Percentiles rank a stretch among this genome's conserved stretches.
Evolutionary conservation across 768 basidiomycete genomes (phyloP).

Genomic region (Chalciporus piperatus): DNA sequence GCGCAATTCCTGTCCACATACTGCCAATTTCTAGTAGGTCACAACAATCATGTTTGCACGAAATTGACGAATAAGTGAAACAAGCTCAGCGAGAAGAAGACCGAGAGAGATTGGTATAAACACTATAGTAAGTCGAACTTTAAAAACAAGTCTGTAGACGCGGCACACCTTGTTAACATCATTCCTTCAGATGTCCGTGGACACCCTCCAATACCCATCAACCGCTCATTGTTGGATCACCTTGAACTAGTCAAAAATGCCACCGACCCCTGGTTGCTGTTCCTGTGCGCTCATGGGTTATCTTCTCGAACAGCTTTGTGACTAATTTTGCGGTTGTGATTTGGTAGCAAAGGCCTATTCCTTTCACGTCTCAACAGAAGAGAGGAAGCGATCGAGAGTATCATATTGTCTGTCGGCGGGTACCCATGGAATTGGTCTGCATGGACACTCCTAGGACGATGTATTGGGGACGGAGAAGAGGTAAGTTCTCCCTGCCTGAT

Average conservation of each 20-base stretch:
- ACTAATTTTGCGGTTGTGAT: neutral
- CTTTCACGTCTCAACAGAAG: constrained; percentile 75
- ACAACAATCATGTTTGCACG: neutral
- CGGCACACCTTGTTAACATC: neutral
- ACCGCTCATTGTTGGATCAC: constrained; percentile 53
- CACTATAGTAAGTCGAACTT: constrained; percentile 55
- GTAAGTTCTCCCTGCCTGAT: constrained; percentile 36
- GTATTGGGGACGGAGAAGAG: constrained; percentile 83
- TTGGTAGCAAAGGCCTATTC: constrained; percentile 74
- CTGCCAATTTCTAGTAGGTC: constrained; percentile 79
- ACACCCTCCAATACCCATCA: constrained; percentile 66
- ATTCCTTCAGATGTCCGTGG: constrained; percentile 56
- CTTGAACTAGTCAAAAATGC: constrained; percentile 55
- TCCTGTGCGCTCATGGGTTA: constrained; percentile 54
- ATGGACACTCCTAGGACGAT: constrained; percentile 81
- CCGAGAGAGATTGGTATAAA: constrained; percentile 83
- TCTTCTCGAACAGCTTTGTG: neutral
- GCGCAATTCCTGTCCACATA: constrained; percentile 78
- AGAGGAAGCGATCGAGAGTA: constrained; percentile 82
- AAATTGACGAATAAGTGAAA: neutral
- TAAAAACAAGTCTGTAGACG: neutral
- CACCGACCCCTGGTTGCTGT: constrained; percentile 79
- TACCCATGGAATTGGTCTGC: constrained; percentile 95
- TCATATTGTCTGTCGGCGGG: constrained; percentile 68
- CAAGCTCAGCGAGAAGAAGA: constrained; percentile 81